Percentiles rank a stretch among this genome's conserved stretches.
Evolutionary conservation across 176 grass and related monocot species (phyloP).

Genomic region (Carex pumila): DNA sequence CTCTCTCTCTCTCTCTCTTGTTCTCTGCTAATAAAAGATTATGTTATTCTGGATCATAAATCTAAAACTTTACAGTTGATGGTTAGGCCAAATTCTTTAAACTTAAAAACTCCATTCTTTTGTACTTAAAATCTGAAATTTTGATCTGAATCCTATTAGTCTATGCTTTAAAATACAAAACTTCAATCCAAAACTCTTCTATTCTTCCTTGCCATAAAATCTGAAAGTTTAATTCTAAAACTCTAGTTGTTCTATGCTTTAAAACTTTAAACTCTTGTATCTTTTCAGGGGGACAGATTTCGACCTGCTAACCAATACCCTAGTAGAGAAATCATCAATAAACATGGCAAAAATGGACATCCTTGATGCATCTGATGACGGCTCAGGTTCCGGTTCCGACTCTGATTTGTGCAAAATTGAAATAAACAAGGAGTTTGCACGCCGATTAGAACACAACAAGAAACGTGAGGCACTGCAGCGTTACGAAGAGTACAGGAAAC

Average conservation of each 20-base stretch:
- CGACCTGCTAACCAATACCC: neutral
- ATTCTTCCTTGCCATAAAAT: no score
- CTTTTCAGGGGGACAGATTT: neutral
- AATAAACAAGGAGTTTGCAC: slow-evolving; percentile 62
- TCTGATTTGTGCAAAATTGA: slow-evolving; percentile 48
- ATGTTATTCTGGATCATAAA: no score
- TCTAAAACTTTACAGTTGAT: no score
- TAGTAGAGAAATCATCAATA: neutral
- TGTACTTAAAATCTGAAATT: no score
- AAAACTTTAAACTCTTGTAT: neutral
- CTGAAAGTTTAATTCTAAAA: neutral
- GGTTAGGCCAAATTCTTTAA: no score
- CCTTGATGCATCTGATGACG: slow-evolving; percentile 18
- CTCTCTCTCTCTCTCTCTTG: no score
- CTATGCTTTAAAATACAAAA: no score
- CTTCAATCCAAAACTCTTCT: no score
- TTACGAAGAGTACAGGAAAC: slow-evolving; percentile 53
- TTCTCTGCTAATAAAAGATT: no score
- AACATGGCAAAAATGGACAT: slow-evolving; percentile 33
- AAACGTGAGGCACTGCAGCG: slow-evolving; percentile 53
- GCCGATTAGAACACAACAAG: slow-evolving; percentile 82
- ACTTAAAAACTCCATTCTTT: no score
- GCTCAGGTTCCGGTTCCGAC: slow-evolving; percentile 29
- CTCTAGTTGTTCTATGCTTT: neutral
- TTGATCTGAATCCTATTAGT: no score